phyloP scores from a whole-genome alignment of 2,329 filamentous ascomycete species.

The Fusarium scirpi region DNA sequence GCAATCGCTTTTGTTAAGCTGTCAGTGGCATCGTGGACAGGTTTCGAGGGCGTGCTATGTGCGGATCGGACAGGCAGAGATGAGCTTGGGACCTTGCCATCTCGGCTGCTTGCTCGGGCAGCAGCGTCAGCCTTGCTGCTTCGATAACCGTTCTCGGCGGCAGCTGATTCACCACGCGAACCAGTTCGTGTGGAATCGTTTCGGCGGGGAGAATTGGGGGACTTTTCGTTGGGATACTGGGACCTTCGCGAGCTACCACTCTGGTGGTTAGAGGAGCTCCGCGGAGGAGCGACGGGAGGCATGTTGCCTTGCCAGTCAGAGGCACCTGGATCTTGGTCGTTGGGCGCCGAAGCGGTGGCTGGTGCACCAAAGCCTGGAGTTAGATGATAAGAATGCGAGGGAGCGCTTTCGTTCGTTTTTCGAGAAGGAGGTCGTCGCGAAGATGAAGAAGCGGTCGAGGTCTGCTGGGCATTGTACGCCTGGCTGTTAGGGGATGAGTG shows the following conservation, averaged over 20 bases:
- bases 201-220: constrained; percentile 58
- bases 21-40: constrained; percentile 81
- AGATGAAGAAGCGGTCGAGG: constrained; percentile 61
- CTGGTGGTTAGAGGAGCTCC: constrained; percentile 79
- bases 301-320: constrained; percentile 69
- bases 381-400: constrained; percentile 51
- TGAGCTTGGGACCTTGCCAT: constrained; percentile 54
- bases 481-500: constrained; percentile 67
- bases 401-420: constrained; percentile 64
- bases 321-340: constrained; percentile 58
- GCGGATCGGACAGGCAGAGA: constrained; percentile 61
- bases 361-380: constrained; percentile 62
- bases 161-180: constrained; percentile 50
- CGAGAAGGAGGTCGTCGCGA: constrained; percentile 66
- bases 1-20: constrained; percentile 79
- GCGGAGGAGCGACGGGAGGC: constrained; percentile 80
- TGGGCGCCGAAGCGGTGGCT: constrained; percentile 55
- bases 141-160: constrained; percentile 48
- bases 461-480: constrained; percentile 67
- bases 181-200: constrained; percentile 53
- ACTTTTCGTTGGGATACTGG: constrained; percentile 60
- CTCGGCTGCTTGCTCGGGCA: constrained; percentile 56
- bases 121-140: constrained; percentile 54
- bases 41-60: constrained; percentile 60
- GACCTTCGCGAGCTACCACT: constrained; percentile 59